phyloP scores from a whole-genome alignment of 208 protist species.

The Leishmania lainsoni region DNA sequence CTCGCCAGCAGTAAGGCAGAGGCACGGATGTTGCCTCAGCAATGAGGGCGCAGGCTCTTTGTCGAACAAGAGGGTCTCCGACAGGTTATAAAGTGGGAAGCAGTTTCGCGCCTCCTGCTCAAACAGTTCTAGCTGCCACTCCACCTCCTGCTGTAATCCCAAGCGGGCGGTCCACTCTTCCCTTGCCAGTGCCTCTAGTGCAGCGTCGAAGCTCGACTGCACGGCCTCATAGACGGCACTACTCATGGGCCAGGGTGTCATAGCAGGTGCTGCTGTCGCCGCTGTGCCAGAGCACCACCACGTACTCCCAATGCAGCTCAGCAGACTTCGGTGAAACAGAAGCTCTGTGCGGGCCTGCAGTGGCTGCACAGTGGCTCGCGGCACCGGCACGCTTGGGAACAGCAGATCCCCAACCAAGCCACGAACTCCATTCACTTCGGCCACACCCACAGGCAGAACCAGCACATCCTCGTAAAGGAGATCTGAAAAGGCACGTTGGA shows the following conservation, averaged over 20 bases:
- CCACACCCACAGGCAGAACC: slow-evolving; percentile 47
- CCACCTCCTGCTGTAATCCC: slow-evolving; percentile 17
- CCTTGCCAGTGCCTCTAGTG: slow-evolving; percentile 9
- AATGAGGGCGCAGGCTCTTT: not conserved
- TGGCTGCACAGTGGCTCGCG: not conserved
- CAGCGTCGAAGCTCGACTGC: slow-evolving; percentile 15
- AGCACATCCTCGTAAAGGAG: slow-evolving; percentile 46
- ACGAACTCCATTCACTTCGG: slow-evolving; percentile 44
- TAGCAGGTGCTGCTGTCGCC: no score
- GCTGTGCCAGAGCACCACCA: slow-evolving; percentile 11
- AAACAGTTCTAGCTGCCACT: slow-evolving; percentile 14
- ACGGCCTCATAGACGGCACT: slow-evolving; percentile 12
- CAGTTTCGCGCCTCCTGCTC: slow-evolving; percentile 17
- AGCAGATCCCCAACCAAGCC: slow-evolving; percentile 60
- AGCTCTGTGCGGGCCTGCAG: not conserved
- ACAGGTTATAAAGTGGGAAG: slow-evolving; percentile 4
- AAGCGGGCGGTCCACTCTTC: slow-evolving; percentile 23
- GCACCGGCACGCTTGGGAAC: slow-evolving; percentile 18
- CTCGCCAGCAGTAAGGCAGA: slow-evolving; percentile 11
- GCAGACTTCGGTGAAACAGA: slow-evolving; percentile 16
- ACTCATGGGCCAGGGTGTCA: slow-evolving; percentile 17
- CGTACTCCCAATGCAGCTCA: slow-evolving; percentile 4
- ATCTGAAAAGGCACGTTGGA: slow-evolving; percentile 8
- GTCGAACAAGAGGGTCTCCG: slow-evolving; percentile 2
- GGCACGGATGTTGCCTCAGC: not conserved